Conservation (phyloP, 2,329 filamentous ascomycete species). For the Oidium heveae region DNA sequence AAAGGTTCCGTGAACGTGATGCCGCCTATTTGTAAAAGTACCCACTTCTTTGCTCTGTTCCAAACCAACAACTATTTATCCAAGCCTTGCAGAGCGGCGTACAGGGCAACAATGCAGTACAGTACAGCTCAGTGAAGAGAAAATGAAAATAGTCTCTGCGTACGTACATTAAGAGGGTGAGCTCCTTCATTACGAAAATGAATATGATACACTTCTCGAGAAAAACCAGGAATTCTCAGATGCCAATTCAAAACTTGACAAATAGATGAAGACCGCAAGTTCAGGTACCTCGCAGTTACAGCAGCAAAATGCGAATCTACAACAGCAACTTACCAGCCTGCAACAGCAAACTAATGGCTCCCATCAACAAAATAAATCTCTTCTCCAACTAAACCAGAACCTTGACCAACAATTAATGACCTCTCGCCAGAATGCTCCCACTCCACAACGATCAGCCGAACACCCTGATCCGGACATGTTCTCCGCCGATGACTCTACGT, state of each 20-base stretch:
- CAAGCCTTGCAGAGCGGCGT: not conserved
- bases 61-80: not conserved
- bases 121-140: not conserved
- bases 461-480: not conserved
- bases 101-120: not conserved
- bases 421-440: not conserved
- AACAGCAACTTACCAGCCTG: not conserved
- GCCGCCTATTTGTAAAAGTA: not conserved
- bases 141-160: not conserved
- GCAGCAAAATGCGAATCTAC: too few relatives aligned
- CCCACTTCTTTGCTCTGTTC: not conserved
- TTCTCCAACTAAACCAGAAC: conserved; percentile 1
- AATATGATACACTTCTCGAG: not conserved
- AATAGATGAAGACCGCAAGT: not conserved
- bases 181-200: not conserved
- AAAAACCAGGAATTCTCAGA: not conserved
- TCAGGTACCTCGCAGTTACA: not conserved
- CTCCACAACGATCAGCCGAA: not conserved
- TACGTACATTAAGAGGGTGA: not conserved
- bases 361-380: not conserved
- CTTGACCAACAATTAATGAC: not conserved
- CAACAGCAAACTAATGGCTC: not conserved
- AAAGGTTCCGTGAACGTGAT: not conserved
- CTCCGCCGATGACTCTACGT: not conserved
- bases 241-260: not conserved